Percentiles rank a stretch among this genome's conserved stretches.
phyloP scores from a whole-genome alignment of 768 basidiomycete species.

The Tulasnella sp. region DNA sequence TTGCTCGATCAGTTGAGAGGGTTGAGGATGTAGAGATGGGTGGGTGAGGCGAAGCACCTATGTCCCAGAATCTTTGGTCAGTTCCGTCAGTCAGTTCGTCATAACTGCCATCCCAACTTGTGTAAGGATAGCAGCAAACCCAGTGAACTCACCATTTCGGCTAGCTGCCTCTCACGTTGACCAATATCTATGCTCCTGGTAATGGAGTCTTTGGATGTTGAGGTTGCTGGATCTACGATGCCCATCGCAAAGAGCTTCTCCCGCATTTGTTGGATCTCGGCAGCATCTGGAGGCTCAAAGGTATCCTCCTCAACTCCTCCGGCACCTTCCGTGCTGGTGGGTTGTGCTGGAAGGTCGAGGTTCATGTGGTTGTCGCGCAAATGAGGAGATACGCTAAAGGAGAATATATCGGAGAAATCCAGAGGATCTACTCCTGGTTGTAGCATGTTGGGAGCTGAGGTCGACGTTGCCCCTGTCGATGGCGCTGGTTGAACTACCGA shows the following conservation, averaged over 20 bases:
- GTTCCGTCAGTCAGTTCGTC: slow-evolving; percentile 19
- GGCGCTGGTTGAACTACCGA: too few species aligned
- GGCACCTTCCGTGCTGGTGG: not conserved
- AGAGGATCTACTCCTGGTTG: not conserved
- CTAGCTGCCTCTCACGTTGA: slow-evolving; percentile 39
- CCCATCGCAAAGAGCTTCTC: slow-evolving; percentile 36
- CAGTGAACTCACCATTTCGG: slow-evolving; percentile 42
- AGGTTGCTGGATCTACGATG: slow-evolving; percentile 18
- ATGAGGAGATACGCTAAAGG: not conserved
- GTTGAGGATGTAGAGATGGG: slow-evolving; percentile 18
- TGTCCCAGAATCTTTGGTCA: too few species aligned
- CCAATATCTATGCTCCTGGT: slow-evolving; percentile 17
- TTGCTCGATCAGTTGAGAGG: slow-evolving; percentile 39
- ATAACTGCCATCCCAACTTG: not conserved
- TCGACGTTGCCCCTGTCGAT: not conserved
- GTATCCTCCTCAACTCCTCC: slow-evolving; percentile 2
- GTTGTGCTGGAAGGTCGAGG: not conserved
- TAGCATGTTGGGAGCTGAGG: not conserved
- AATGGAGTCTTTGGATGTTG: slow-evolving; percentile 19
- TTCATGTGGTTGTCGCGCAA: not conserved
- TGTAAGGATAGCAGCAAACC: not conserved
- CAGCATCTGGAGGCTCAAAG: slow-evolving; percentile 33
- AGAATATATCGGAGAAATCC: not conserved
- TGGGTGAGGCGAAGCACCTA: slow-evolving; percentile 32
- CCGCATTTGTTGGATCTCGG: slow-evolving; percentile 40